phyloP scores from a whole-genome alignment of 1,284 basidiomycete species.

The Cryptococcus neoformans region DNA sequence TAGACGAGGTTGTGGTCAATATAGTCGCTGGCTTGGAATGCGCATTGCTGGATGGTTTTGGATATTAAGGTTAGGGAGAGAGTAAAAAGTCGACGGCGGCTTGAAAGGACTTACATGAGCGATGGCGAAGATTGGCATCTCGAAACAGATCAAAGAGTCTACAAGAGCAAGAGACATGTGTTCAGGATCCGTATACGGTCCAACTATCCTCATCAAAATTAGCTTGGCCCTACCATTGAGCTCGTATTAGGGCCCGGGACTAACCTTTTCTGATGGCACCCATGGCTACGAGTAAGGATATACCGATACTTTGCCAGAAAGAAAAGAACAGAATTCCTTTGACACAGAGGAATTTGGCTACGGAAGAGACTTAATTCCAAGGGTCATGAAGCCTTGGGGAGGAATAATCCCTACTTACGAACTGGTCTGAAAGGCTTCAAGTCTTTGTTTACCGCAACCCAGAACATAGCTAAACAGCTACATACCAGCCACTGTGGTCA shows the following conservation, averaged over 20 bases:
- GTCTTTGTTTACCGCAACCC: constrained; percentile 83
- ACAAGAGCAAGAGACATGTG: constrained; percentile 86
- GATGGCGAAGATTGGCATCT: constrained; percentile 97
- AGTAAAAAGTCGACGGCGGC: neutral
- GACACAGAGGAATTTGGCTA: constrained; percentile 95
- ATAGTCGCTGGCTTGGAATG: constrained; percentile 64
- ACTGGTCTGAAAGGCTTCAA: constrained; percentile 78
- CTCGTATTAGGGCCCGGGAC: constrained; percentile 1
- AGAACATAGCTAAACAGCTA: constrained; percentile 89
- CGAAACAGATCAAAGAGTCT: constrained; percentile 87
- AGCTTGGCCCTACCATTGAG: constrained; percentile 2
- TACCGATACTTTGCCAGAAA: constrained; percentile 90
- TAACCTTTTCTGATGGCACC: constrained; percentile 64
- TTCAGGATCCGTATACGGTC: constrained; percentile 85
- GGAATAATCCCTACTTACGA: constrained; percentile 23
- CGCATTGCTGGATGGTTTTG: constrained; percentile 35
- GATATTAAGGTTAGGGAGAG: neutral
- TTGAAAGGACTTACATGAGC: constrained; percentile 59
- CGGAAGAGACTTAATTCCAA: too few species aligned
- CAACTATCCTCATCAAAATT: constrained; percentile 52
- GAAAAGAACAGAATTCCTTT: constrained; percentile 98
- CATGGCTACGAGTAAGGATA: constrained; percentile 84
- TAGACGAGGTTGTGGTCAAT: constrained; percentile 64
- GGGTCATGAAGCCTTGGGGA: neutral
- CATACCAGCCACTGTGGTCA: neutral